A percentile compares a stretch with the other conserved stretches of the same genome.
phyloP scores from a whole-genome alignment of 2,329 filamentous ascomycete species.

The Mycosphaerella sp. region DNA sequence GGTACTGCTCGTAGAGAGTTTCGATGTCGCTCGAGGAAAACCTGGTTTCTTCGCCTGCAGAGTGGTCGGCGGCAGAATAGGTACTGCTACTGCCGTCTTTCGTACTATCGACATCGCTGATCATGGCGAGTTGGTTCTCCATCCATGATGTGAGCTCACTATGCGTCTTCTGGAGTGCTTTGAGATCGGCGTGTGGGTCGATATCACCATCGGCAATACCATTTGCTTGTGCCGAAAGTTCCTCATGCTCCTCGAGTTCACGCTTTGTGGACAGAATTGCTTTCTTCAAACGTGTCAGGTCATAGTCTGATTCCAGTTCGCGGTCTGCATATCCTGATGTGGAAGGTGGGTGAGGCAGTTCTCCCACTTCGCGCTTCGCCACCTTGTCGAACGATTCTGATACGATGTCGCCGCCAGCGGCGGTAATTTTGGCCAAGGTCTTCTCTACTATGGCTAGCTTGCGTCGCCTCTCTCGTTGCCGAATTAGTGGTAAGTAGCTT shows the following conservation, averaged over 20 bases:
- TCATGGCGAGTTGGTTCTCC: conserved; percentile 30
- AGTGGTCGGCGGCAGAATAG: neutral
- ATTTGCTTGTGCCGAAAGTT: conserved; percentile 1
- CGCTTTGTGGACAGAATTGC: conserved; percentile 26
- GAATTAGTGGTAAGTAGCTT: conserved; percentile 24
- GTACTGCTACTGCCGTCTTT: conserved; percentile 9
- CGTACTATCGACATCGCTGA: conserved; percentile 25
- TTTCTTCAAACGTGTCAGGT: conserved; percentile 29
- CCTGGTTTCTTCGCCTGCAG: neutral
- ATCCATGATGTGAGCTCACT: conserved; percentile 33
- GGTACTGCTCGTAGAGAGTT: conserved; percentile 28
- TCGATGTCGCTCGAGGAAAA: conserved; percentile 22
- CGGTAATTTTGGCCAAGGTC: conserved; percentile 19
- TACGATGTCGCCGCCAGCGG: conserved; percentile 15
- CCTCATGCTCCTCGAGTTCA: conserved; percentile 19
- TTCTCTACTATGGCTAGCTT: conserved; percentile 28
- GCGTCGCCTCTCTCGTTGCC: conserved; percentile 27
- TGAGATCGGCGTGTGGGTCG: conserved; percentile 20
- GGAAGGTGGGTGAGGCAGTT: conserved; percentile 27
- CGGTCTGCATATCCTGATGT: conserved; percentile 18
- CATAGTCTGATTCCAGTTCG: conserved; percentile 23
- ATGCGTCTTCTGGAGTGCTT: conserved; percentile 28
- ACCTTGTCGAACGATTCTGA: conserved; percentile 26
- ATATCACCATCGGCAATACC: conserved; percentile 1
- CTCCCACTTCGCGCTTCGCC: conserved; percentile 25